Conservation (phyloP, 306 rosid species). For the Cucumis melo region DNA sequence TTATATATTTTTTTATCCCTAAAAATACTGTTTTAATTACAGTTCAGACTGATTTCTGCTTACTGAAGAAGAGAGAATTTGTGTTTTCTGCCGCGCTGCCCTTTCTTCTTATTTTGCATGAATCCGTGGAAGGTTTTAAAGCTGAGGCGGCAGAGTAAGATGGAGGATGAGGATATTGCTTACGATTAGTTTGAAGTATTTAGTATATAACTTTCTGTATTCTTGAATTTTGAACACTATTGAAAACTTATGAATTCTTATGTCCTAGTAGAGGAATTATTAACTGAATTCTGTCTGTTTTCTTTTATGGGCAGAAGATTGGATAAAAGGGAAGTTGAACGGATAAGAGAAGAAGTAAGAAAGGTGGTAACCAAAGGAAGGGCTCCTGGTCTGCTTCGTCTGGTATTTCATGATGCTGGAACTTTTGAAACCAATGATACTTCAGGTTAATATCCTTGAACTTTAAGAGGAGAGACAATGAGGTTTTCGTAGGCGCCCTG, state of each 20-base stretch:
- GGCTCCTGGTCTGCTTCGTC: constrained; percentile 81
- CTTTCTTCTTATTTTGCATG: constrained; percentile 36
- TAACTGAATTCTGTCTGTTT: background rate
- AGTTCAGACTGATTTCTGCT: constrained; percentile 6
- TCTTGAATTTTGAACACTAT: background rate
- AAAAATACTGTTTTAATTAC: background rate
- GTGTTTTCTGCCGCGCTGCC: constrained; percentile 44
- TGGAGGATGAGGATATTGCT: background rate
- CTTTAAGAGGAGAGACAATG: background rate
- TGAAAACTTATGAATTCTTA: background rate
- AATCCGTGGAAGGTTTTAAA: constrained; percentile 14
- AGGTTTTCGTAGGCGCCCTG: background rate
- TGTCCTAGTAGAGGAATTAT: background rate
- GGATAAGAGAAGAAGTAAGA: constrained; percentile 52
- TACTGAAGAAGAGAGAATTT: constrained; percentile 33
- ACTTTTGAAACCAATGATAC: constrained; percentile 53
- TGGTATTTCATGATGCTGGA: constrained; percentile 93
- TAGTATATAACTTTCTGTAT: background rate
- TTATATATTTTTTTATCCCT: background rate
- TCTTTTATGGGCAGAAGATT: constrained; percentile 20
- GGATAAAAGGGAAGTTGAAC: constrained; percentile 26
- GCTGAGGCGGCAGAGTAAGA: constrained; percentile 52
- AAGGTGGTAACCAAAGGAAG: constrained; percentile 57
- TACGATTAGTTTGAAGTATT: background rate
- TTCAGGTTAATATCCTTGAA: constrained; percentile 30